Evolutionary conservation across 352 stramenopile species (phyloP).

Genomic region (Pythium rishiriense): DNA sequence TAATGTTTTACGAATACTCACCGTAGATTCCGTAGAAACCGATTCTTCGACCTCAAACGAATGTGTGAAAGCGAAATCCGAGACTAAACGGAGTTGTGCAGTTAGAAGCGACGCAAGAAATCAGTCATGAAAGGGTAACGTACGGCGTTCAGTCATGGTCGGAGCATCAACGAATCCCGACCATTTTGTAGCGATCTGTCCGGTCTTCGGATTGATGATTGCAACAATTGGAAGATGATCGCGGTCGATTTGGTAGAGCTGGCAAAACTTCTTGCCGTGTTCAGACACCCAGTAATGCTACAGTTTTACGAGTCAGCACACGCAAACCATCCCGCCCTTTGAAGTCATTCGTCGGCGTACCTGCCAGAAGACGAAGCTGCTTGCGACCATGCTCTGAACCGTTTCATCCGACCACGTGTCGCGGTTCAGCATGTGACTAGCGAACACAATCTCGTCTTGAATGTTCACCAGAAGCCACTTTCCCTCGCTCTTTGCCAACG

Average conservation of each 20-base stretch:
- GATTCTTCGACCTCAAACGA: constrained; percentile 14
- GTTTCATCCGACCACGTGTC: constrained; percentile 96
- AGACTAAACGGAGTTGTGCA: constrained; percentile 11
- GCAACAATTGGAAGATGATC: constrained; percentile 65
- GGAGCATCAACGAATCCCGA: constrained; percentile 68
- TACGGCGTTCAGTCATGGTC: constrained; percentile 76
- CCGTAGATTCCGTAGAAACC: background rate
- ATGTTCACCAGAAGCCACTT: constrained; percentile 96
- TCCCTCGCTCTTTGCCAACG: constrained; percentile 78
- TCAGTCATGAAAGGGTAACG: constrained; percentile 10
- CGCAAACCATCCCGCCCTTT: background rate
- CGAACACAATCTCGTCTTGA: constrained; percentile 93
- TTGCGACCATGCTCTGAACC: constrained; percentile 92
- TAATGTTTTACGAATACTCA: background rate
- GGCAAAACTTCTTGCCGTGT: constrained; percentile 83
- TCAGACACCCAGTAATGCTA: constrained; percentile 81
- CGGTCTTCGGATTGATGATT: constrained; percentile 78
- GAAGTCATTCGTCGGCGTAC: constrained; percentile 24
- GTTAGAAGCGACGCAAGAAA: background rate
- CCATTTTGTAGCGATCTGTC: constrained; percentile 68
- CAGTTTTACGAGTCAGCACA: background rate
- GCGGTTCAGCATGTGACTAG: constrained; percentile 94
- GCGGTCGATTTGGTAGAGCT: constrained; percentile 76
- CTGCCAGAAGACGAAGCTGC: constrained; percentile 96
- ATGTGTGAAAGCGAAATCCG: constrained; percentile 28